These are phyloP conservation scores for Fusarium sp. DNA, from an alignment of 2,329 filamentous ascomycete species.

Conservation along the genomic window DNA sequence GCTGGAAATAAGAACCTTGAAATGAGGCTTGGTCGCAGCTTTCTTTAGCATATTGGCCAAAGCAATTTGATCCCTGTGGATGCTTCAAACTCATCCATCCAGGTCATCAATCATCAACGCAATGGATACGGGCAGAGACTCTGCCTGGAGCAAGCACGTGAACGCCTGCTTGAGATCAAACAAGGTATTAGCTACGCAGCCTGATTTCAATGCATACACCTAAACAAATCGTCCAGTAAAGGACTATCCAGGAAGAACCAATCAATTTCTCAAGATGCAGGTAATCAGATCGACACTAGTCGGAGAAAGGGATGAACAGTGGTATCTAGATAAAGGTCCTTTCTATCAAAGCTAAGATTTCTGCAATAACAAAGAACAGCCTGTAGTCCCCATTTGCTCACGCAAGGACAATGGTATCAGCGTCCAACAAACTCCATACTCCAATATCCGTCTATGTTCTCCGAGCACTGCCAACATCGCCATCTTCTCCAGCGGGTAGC, in stretches of 20 bases:
- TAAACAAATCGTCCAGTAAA: neutral
- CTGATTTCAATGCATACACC: neutral
- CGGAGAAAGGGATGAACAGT: too few relatives aligned
- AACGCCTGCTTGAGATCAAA: neutral
- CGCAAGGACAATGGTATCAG: neutral
- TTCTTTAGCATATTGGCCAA: neutral
- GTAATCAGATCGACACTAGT: too few relatives aligned
- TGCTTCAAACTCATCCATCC: slow-evolving; percentile 1
- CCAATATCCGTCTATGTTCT: neutral
- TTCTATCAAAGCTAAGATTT: too few relatives aligned
- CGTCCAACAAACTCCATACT: neutral
- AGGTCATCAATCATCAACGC: neutral
- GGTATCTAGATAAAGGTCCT: too few relatives aligned
- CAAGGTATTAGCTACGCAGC: neutral
- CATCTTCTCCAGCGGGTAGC: neutral
- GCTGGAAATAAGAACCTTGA: neutral
- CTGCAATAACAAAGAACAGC: too few relatives aligned
- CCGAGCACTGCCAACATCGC: neutral
- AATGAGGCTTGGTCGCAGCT: neutral
- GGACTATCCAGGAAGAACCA: too few relatives aligned
- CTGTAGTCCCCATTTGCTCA: too few relatives aligned
- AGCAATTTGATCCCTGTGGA: neutral
- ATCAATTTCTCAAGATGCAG: too few relatives aligned
- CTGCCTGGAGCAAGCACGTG: neutral
- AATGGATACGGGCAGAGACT: neutral